Conservation (phyloP, 108 stramenopile species). For the Aurantiochytrium sp. region DNA sequence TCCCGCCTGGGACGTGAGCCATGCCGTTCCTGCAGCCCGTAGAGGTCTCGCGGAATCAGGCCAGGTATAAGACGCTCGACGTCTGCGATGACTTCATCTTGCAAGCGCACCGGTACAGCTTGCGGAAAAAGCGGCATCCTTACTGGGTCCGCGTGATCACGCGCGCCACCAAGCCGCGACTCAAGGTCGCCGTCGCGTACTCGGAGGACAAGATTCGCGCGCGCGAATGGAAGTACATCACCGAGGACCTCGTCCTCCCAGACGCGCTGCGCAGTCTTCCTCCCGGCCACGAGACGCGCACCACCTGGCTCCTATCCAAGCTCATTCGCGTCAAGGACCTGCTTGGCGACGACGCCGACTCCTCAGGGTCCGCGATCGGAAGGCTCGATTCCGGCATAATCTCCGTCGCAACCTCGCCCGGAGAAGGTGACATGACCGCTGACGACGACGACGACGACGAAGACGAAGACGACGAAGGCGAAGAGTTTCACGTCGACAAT, state of each 20-base stretch:
- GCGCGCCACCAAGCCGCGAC: not conserved
- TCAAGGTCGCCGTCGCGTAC: not conserved
- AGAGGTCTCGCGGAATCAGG: not conserved
- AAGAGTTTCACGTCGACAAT: too few species aligned
- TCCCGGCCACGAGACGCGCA: not conserved
- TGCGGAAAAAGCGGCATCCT: not conserved
- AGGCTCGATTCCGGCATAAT: too few species aligned
- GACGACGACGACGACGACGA: not conserved
- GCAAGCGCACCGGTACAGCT: slow-evolving; percentile 19
- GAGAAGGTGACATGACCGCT: not conserved
- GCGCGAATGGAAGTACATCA: slow-evolving; percentile 22
- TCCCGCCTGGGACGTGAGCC: too few species aligned
- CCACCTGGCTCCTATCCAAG: not conserved
- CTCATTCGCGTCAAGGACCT: not conserved
- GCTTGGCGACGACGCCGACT: not conserved
- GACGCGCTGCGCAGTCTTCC: not conserved
- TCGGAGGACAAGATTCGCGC: not conserved
- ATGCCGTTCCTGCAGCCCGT: slow-evolving; percentile 23
- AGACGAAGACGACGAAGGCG: not conserved
- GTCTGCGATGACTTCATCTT: not conserved
- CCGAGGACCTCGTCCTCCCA: not conserved
- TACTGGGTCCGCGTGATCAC: slow-evolving; percentile 30
- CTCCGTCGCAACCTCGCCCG: too few species aligned
- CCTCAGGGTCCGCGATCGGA: too few species aligned
- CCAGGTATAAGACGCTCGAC: slow-evolving; percentile 16